These are phyloP conservation scores for Fennellomyces sp. DNA, from an alignment of 371 early-diverging fungal species.

Conservation along the genomic window DNA sequence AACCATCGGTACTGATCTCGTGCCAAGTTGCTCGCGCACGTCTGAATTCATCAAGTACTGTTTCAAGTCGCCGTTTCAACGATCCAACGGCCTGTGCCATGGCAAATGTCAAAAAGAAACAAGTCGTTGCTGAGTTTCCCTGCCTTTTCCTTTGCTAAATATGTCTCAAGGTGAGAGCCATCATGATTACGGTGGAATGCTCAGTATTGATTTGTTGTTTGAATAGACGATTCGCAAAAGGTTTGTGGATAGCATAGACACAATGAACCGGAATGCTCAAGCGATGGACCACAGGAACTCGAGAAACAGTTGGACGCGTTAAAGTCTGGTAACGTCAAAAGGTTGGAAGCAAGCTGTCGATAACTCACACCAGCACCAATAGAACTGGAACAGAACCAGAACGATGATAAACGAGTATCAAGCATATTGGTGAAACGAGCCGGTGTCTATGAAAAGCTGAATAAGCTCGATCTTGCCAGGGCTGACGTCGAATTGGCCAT, in stretches of 20 bases:
- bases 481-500: slow-evolving; percentile 44
- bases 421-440: slow-evolving; percentile 38
- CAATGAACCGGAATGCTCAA: not conserved
- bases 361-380: too few relatives aligned
- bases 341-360: too few relatives aligned
- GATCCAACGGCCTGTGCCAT: slow-evolving; percentile 40
- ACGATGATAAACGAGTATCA: slow-evolving; percentile 22
- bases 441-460: slow-evolving; percentile 24
- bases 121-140: slow-evolving; percentile 1
- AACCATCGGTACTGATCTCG: slow-evolving; percentile 41
- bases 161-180: not conserved
- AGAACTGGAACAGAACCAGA: slow-evolving; percentile 15
- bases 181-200: not conserved
- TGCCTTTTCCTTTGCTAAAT: not conserved
- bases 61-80: slow-evolving; percentile 32
- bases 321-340: not conserved
- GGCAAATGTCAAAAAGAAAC: slow-evolving; percentile 1
- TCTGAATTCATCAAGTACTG: slow-evolving; percentile 38
- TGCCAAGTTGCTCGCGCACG: slow-evolving; percentile 38
- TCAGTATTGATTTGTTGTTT: not conserved
- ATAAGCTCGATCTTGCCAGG: slow-evolving; percentile 32
- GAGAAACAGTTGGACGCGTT: slow-evolving; percentile 1
- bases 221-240: not conserved
- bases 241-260: not conserved
- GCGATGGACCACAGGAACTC: not conserved